These are phyloP conservation scores for Periconia sp. DNA, from an alignment of 2,329 filamentous ascomycete genomes.

Conservation along the genomic window DNA sequence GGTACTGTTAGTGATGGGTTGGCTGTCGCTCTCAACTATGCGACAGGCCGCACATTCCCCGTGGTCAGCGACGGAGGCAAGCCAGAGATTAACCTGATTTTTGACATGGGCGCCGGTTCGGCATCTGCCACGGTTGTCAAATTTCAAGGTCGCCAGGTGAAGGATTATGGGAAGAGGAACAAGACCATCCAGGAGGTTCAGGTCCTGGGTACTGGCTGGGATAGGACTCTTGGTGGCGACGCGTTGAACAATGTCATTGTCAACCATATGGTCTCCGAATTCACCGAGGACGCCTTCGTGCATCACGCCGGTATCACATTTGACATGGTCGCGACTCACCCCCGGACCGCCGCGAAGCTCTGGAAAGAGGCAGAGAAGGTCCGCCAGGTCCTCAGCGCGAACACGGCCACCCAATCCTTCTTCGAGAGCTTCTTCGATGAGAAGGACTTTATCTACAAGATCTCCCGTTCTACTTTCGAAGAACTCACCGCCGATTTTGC, in stretches of 20 bases:
- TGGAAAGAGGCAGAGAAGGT: conserved; percentile 87
- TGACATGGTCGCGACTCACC: conserved; percentile 70
- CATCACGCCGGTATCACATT: conserved; percentile 65
- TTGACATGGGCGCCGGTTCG: conserved; percentile 96
- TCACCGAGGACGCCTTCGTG: conserved; percentile 66
- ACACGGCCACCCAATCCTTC: conserved; percentile 74
- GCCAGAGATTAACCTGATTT: conserved; percentile 89
- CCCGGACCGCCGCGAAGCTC: conserved; percentile 85
- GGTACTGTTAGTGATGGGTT: conserved; percentile 85
- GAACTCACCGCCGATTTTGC: conserved; percentile 69
- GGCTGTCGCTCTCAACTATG: conserved; percentile 93
- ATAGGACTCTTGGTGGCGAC: conserved; percentile 86
- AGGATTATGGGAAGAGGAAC: conserved; percentile 90
- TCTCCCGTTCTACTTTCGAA: conserved; percentile 80
- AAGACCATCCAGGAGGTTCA: conserved; percentile 97
- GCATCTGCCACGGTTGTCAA: conserved; percentile 86
- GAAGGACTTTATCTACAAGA: conserved; percentile 89
- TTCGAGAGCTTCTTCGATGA: conserved; percentile 93
- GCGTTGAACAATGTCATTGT: conserved; percentile 84
- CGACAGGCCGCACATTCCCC: conserved; percentile 86
- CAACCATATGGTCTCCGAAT: conserved; percentile 82
- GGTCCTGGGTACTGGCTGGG: conserved; percentile 84
- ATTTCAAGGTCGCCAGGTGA: conserved; percentile 86
- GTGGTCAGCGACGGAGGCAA: conserved; percentile 78
- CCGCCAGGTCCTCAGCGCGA: conserved; percentile 90